These are phyloP conservation scores for Aschersonia sp. DNA, from an alignment of 2,329 filamentous ascomycete genomes.

Conservation along the genomic window DNA sequence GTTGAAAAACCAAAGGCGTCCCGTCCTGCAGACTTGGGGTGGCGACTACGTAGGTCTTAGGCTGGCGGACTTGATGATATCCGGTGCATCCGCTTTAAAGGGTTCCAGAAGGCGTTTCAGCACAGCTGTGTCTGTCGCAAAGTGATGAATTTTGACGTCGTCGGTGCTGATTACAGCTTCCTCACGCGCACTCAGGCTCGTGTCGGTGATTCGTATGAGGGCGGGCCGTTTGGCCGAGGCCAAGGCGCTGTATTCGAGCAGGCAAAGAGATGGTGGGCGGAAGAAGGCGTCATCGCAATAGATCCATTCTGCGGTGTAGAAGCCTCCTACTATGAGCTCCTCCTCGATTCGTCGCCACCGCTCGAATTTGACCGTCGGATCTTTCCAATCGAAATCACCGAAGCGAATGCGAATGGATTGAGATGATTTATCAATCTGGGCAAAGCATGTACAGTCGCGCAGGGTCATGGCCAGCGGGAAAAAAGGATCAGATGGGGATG, in stretches of 20 bases:
- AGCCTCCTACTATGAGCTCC: constrained; percentile 49
- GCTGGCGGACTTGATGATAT: background rate
- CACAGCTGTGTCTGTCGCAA: constrained; percentile 7
- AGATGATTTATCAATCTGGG: constrained; percentile 33
- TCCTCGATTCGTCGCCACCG: constrained; percentile 55
- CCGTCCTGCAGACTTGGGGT: background rate
- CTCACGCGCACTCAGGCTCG: background rate
- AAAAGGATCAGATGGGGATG: constrained; percentile 24
- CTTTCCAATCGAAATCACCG: constrained; percentile 68
- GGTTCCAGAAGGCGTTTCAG: constrained; percentile 4
- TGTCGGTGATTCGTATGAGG: constrained; percentile 8
- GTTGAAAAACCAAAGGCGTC: too few species aligned
- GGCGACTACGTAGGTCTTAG: background rate
- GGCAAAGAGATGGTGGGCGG: constrained; percentile 20
- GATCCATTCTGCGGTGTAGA: constrained; percentile 40
- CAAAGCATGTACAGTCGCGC: constrained; percentile 63
- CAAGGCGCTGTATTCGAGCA: background rate
- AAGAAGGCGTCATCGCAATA: constrained; percentile 18
- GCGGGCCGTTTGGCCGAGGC: constrained; percentile 4
- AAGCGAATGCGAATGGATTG: constrained; percentile 40
- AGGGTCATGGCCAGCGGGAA: constrained; percentile 66
- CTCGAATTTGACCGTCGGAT: constrained; percentile 45
- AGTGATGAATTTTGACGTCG: constrained; percentile 7
- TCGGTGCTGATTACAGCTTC: background rate
- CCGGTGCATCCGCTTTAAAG: constrained; percentile 1